Evolutionary conservation across 345 rosid genomes (phyloP).

Genomic region (Brassica juncea): DNA sequence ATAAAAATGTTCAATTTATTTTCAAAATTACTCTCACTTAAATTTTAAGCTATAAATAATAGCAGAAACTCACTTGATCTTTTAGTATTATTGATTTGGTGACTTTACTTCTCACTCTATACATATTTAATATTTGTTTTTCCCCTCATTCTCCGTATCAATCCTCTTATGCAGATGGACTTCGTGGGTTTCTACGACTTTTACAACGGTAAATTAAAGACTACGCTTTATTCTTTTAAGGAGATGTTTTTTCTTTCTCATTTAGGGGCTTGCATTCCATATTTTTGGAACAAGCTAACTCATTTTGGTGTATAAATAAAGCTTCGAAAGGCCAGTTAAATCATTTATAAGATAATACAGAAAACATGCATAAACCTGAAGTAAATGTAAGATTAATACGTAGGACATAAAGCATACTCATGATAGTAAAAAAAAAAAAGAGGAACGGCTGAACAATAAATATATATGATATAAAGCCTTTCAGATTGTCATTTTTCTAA

Average conservation of each 20-base stretch:
- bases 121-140: background rate
- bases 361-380: background rate
- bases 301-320: background rate
- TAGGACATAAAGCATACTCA: background rate
- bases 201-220: conserved; percentile 44
- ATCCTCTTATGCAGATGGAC: conserved; percentile 46
- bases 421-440: background rate
- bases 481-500: background rate
- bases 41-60: background rate
- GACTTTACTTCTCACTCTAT: background rate
- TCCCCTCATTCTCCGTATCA: background rate
- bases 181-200: conserved; percentile 46
- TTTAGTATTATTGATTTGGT: background rate
- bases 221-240: background rate
- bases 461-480: background rate
- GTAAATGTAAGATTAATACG: background rate
- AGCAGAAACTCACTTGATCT: background rate
- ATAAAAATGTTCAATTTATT: background rate
- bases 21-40: background rate
- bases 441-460: background rate
- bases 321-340: background rate
- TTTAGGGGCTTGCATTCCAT: background rate
- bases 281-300: background rate
- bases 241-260: background rate
- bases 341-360: background rate